These are phyloP conservation scores for Polyplosphaeria fusca DNA, from an alignment of 495 filamentous ascomycete genomes.

Conservation along the genomic window DNA sequence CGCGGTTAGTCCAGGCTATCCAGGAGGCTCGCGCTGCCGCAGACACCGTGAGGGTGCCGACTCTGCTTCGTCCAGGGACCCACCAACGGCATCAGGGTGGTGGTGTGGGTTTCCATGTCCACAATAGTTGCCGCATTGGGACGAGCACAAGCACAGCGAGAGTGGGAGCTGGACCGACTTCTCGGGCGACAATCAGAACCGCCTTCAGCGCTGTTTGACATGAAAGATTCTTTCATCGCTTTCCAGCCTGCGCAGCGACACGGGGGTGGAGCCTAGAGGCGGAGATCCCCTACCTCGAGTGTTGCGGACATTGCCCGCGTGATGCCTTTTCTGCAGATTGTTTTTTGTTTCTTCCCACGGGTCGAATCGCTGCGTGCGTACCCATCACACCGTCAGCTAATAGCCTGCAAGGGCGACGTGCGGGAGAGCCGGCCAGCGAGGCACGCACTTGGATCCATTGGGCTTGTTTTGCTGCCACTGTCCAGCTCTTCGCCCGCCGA, in stretches of 20 bases:
- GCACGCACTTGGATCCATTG: neutral
- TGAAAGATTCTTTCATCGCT: constrained; percentile 8
- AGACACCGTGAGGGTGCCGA: neutral
- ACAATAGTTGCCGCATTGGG: constrained; percentile 8
- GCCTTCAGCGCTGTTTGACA: neutral
- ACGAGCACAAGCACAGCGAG: neutral
- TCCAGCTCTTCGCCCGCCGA: no score
- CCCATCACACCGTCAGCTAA: neutral
- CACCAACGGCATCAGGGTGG: no score
- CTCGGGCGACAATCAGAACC: neutral
- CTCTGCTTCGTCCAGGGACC: no score
- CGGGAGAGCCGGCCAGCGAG: constrained; percentile 8
- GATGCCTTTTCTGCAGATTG: constrained; percentile 6
- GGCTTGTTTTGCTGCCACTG: neutral
- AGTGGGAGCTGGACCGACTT: constrained; percentile 3
- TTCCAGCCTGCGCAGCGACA: constrained; percentile 6
- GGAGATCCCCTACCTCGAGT: neutral
- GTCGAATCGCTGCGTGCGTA: neutral
- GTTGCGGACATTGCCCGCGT: constrained; percentile 7
- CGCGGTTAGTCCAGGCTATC: constrained; percentile 28
- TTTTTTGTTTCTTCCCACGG: constrained; percentile 9
- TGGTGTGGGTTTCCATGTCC: neutral
- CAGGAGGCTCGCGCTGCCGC: neutral
- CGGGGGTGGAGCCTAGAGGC: constrained; percentile 12
- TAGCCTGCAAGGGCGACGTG: neutral